Base-by-base conservation (phyloP, 352 stramenopile species). In the Phytopythium delawarense region DNA sequence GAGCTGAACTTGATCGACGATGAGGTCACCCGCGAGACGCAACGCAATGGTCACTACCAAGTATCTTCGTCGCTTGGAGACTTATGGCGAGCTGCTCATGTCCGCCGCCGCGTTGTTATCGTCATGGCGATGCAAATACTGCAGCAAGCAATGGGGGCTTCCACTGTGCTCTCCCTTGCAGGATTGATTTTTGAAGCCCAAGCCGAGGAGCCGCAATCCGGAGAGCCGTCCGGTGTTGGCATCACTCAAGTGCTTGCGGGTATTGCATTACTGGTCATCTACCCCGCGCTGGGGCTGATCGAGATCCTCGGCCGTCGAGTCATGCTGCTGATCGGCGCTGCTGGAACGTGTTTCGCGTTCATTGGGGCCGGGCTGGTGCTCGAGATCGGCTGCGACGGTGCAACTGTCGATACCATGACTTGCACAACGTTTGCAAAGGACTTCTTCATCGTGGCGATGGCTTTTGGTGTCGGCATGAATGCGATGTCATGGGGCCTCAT, bases 401-500 rank as follows among this genome's bases (percentile, higher is more conserved):
- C 25, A 3, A 61, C 66, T 40, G 67, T 62, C 0, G 52, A 70
- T 6, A 44, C 68, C 55, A 53, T 69, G 2, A 49, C 60, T 11
- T 78, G 74, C 30, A 56, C 34, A 16, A 64, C 50, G 12, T 28
- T 25, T 4, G 56, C 75, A 7, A 76, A 63, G 2, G 71, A 75
- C 59, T 57, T 74, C 20, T 75, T 88, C 32, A 69, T 88, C 25
- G 34, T 76, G 25, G 57, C 63, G 15, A 61, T 65, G 21, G 64
- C 64, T 8, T 71, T 86, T 57, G 80, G 76, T 37, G 59, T 86
- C 11, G 82, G 82, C 63, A 77, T 78, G 59, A 84, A 83, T 57
- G 73, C 73, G 18, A 81, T 80, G 48, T 82, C 72, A 6, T 87
- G 76, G 79, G 78, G 78, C 0, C 75, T 76, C 28, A 59, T 86